A percentile compares a stretch with the other conserved stretches of the same genome.
Conservation (phyloP, 139 green algal species). For the Pseudopediastrum boryanum region DNA sequence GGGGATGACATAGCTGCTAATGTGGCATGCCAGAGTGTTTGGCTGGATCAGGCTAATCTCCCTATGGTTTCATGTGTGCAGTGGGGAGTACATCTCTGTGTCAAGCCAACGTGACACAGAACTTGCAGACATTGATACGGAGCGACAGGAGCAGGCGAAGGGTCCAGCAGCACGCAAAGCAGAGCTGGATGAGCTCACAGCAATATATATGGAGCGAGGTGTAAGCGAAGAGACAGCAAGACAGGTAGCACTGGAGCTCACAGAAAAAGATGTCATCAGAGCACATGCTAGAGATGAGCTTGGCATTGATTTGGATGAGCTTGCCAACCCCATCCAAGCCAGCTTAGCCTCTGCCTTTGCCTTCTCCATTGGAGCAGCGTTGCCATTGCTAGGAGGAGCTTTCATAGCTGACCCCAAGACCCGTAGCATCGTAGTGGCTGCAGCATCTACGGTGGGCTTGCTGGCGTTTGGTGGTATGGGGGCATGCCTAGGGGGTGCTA, state of each 20-base stretch:
- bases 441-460: conserved; percentile 51
- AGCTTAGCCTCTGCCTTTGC: conserved; percentile 59
- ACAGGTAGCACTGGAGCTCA: conserved; percentile 67
- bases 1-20: background rate
- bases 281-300: conserved; percentile 89
- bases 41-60: background rate
- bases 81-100: conserved; percentile 81
- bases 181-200: conserved; percentile 78
- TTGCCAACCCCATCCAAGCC: conserved; percentile 78
- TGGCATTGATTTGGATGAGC: conserved; percentile 90
- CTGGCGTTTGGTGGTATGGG: conserved; percentile 72
- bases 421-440: conserved; percentile 55
- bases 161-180: conserved; percentile 55
- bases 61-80: conserved; percentile 7
- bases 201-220: conserved; percentile 78
- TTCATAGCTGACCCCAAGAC: conserved; percentile 60
- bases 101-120: conserved; percentile 50
- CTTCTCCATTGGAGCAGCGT: conserved; percentile 65
- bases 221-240: conserved; percentile 65
- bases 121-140: conserved; percentile 78
- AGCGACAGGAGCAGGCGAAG: conserved; percentile 69
- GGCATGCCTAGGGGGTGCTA: conserved; percentile 72
- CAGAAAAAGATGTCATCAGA: conserved; percentile 79
- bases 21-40: background rate
- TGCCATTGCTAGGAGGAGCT: conserved; percentile 54